A percentile compares a stretch with the other conserved stretches of the same genome.
These are phyloP conservation scores for Aristolochia contorta DNA, from an alignment of 164 flowering plant genomes.

Conservation along the genomic window DNA sequence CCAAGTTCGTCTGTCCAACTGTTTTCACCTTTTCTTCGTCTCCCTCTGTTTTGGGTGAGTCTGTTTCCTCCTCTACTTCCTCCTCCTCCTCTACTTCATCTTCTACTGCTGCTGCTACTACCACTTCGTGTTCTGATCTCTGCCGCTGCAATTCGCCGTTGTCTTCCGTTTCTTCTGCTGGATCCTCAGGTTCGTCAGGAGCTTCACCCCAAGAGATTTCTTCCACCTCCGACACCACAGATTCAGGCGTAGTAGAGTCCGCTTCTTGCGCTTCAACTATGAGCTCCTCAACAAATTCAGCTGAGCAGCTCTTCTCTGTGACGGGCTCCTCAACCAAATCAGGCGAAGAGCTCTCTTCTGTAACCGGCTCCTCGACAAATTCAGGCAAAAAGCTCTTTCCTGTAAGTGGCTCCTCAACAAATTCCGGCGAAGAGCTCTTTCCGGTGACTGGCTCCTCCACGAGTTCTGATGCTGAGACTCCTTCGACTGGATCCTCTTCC, in stretches of 20 bases:
- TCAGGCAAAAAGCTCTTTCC: conserved; percentile 5
- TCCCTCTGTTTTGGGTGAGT: neutral
- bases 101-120: conserved; percentile 2
- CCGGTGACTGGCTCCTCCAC: conserved; percentile 3
- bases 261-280: neutral
- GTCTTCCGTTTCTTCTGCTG: conserved; percentile 7
- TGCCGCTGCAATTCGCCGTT: neutral
- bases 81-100: conserved; percentile 13
- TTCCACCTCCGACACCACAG: conserved; percentile 9
- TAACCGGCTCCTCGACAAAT: neutral
- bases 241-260: neutral
- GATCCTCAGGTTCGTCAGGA: neutral
- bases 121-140: neutral
- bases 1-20: neutral
- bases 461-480: conserved; percentile 1
- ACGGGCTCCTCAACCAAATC: neutral
- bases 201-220: conserved; percentile 2
- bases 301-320: neutral
- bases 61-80: conserved; percentile 8
- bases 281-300: conserved; percentile 6
- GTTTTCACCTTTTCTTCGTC: neutral
- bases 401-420: neutral
- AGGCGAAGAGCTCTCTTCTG: conserved; percentile 2
- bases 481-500: neutral
- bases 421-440: conserved; percentile 3